phyloP scores from a whole-genome alignment of 129 eudicot genomes.

The Ambrosia trifida region DNA sequence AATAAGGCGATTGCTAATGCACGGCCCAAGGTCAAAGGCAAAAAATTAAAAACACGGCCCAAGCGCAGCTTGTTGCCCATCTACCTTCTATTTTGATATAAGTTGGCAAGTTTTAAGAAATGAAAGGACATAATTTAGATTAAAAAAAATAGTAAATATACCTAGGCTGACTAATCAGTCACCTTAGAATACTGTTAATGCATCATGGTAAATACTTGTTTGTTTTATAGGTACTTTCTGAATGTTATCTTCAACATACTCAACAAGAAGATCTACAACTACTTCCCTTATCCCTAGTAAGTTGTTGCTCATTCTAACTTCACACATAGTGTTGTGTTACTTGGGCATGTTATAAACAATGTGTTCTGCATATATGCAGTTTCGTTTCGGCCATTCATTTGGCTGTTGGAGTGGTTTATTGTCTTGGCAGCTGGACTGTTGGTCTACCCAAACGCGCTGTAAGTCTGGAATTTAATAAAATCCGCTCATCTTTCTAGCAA shows the following conservation, averaged over 20 bases:
- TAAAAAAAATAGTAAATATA: too few species aligned
- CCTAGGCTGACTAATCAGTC: too few species aligned
- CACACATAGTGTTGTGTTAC: not conserved
- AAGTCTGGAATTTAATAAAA: constrained; percentile 28
- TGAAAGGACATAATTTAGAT: too few species aligned
- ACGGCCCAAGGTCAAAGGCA: too few species aligned
- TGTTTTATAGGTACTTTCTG: constrained; percentile 72
- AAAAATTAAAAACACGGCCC: too few species aligned
- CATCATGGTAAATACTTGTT: constrained; percentile 3
- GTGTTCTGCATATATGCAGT: constrained; percentile 41
- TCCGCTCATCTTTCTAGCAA: not conserved
- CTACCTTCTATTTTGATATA: too few species aligned
- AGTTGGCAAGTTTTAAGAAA: too few species aligned
- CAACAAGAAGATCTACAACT: constrained; percentile 97
- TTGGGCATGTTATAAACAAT: constrained; percentile 7
- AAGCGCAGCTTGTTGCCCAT: too few species aligned
- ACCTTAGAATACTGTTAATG: constrained; percentile 1
- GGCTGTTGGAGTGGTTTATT: constrained; percentile 81
- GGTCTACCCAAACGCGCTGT: constrained; percentile 98
- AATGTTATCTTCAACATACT: constrained; percentile 97
- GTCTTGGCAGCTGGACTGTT: constrained; percentile 82
- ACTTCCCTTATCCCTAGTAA: constrained; percentile 99
- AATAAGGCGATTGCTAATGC: too few species aligned
- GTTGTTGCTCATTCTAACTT: constrained; percentile 26
- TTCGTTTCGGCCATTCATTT: constrained; percentile 88